Percentiles rank a stretch among this genome's conserved stretches.
phyloP scores from a whole-genome alignment of 2,329 filamentous ascomycete genomes.

The Nothomitra cinnamomea region DNA sequence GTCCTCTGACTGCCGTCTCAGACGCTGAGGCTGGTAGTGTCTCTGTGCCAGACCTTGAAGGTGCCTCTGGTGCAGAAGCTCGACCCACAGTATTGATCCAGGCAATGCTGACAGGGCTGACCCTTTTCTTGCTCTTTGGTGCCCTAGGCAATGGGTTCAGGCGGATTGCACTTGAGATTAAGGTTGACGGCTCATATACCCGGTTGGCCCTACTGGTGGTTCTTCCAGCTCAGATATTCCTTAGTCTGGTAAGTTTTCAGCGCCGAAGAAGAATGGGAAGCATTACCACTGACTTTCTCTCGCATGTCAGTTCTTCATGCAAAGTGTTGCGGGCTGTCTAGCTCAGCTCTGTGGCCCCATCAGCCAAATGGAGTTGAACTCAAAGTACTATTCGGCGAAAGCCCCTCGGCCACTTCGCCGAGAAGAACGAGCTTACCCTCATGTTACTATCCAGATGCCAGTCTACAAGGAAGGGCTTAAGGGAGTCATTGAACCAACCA shows the following conservation, averaged over 20 bases:
- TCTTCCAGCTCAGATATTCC: conserved; percentile 39
- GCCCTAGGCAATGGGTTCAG: conserved; percentile 41
- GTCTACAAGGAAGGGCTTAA: conserved; percentile 32
- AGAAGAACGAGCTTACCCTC: conserved; percentile 22
- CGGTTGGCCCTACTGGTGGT: conserved; percentile 37
- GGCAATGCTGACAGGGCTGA: conserved; percentile 34
- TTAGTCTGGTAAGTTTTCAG: conserved; percentile 29
- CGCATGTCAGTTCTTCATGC: conserved; percentile 30
- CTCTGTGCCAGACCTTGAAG: conserved; percentile 7
- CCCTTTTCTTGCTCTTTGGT: conserved; percentile 33
- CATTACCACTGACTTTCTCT: not conserved
- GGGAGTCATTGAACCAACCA: conserved; percentile 37
- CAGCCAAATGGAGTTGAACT: conserved; percentile 26
- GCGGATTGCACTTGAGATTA: conserved; percentile 35
- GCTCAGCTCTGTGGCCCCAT: conserved; percentile 36
- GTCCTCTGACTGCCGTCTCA: not conserved
- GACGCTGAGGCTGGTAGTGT: not conserved
- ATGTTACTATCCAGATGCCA: conserved; percentile 31
- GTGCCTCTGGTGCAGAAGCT: conserved; percentile 24
- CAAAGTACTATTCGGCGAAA: conserved; percentile 28
- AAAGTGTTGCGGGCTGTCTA: conserved; percentile 29
- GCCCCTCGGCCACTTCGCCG: conserved; percentile 21
- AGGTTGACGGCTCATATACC: conserved; percentile 33
- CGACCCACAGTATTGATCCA: conserved; percentile 38
- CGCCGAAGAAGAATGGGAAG: not conserved